Percentiles rank a stretch among this genome's conserved stretches.
phyloP scores from a whole-genome alignment of 2,329 filamentous ascomycete genomes.

The Aspergillus novofumigatus region DNA sequence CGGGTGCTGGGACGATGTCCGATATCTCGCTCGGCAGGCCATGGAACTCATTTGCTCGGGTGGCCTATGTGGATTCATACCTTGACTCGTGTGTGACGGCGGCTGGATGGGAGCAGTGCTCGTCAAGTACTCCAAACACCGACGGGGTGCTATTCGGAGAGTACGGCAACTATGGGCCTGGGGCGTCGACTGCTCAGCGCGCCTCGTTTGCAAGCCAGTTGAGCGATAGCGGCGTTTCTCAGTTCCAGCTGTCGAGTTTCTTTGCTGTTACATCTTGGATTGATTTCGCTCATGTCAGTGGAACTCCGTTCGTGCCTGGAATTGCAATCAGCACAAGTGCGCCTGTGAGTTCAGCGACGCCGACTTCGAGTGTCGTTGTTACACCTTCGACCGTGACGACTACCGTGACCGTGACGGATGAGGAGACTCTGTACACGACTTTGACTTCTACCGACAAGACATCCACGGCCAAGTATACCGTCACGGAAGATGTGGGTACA shows the following conservation, averaged over 20 bases:
- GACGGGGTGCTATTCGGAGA: slow-evolving; percentile 29
- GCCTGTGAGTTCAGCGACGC: slow-evolving; percentile 14
- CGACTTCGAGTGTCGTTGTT: not conserved
- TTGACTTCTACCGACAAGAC: slow-evolving; percentile 9
- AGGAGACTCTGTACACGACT: slow-evolving; percentile 15
- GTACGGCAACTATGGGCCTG: slow-evolving; percentile 37
- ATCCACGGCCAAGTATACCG: slow-evolving; percentile 6
- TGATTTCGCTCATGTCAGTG: slow-evolving; percentile 37
- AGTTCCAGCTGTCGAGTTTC: slow-evolving; percentile 41
- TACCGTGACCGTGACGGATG: slow-evolving; percentile 19
- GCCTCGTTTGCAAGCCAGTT: slow-evolving; percentile 37
- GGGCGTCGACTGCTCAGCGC: slow-evolving; percentile 27
- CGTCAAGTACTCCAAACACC: slow-evolving; percentile 23
- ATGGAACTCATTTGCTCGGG: slow-evolving; percentile 13
- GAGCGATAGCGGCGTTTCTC: slow-evolving; percentile 30
- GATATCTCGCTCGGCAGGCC: slow-evolving; percentile 14
- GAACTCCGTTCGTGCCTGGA: slow-evolving; percentile 35
- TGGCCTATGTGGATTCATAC: slow-evolving; percentile 14
- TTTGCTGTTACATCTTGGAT: slow-evolving; percentile 41
- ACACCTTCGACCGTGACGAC: slow-evolving; percentile 7
- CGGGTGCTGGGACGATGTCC: slow-evolving; percentile 14
- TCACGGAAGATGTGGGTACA: slow-evolving; percentile 1
- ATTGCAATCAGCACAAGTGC: not conserved
- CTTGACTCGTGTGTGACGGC: slow-evolving; percentile 10
- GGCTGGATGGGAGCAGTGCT: slow-evolving; percentile 28